Conservation (phyloP, 2,329 filamentous ascomycete genomes). For the Colletotrichum trifolii region DNA sequence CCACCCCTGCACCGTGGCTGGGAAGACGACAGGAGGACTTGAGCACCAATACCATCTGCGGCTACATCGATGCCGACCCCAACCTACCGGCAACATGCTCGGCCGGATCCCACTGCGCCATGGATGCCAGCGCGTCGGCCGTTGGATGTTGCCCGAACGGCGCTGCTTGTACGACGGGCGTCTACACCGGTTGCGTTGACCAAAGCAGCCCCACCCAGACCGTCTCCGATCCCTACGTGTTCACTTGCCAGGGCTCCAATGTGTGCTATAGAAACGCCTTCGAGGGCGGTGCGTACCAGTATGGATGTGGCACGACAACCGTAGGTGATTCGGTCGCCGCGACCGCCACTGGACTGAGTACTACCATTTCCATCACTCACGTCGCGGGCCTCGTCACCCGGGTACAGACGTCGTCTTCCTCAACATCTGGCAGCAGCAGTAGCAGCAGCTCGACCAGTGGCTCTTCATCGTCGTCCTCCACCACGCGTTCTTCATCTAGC, state of each 20-base stretch:
- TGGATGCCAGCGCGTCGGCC: slow-evolving; percentile 60
- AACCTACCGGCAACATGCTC: slow-evolving; percentile 66
- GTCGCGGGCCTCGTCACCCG: slow-evolving; percentile 55
- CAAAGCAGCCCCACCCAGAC: slow-evolving; percentile 60
- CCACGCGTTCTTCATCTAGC: slow-evolving; percentile 25
- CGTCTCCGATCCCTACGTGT: slow-evolving; percentile 66
- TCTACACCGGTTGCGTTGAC: slow-evolving; percentile 69
- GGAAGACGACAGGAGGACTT: slow-evolving; percentile 49
- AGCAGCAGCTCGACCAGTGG: slow-evolving; percentile 1
- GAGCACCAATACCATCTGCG: slow-evolving; percentile 64
- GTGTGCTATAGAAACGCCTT: slow-evolving; percentile 68
- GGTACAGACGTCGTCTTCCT: slow-evolving; percentile 28
- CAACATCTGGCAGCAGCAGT: slow-evolving; percentile 10
- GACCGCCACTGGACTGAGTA: slow-evolving; percentile 56
- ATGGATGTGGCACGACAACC: slow-evolving; percentile 63
- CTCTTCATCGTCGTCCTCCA: slow-evolving; percentile 33
- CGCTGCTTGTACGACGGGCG: slow-evolving; percentile 61
- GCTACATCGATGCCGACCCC: slow-evolving; percentile 65
- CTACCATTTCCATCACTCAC: slow-evolving; percentile 49
- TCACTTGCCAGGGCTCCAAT: slow-evolving; percentile 61
- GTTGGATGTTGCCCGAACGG: slow-evolving; percentile 68
- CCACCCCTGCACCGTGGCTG: slow-evolving; percentile 53
- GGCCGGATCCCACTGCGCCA: slow-evolving; percentile 67
- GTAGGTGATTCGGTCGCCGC: slow-evolving; percentile 61
- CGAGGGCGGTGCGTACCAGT: slow-evolving; percentile 66